phyloP scores from a whole-genome alignment of 1,284 basidiomycete genomes.

The Sporisorium sorghi region DNA sequence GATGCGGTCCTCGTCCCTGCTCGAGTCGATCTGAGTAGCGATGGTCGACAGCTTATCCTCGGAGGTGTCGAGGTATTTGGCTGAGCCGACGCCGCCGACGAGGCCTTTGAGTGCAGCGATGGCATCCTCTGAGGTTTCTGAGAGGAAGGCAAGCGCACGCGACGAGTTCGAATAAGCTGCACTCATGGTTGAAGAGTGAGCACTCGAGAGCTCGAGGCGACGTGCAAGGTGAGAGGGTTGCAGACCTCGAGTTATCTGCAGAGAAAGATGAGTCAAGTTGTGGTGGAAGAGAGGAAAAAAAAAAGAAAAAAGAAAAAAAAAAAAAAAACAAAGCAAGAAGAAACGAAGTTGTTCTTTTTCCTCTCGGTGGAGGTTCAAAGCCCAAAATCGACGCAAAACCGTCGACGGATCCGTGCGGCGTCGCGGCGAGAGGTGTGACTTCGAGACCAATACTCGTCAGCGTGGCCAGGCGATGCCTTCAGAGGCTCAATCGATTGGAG shows the following conservation, averaged over 20 bases:
- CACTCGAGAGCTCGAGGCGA: conserved; percentile 2
- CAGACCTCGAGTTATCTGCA: no score
- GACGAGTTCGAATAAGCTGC: conserved; percentile 60
- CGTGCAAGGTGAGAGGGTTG: no score
- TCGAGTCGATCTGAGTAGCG: conserved; percentile 59
- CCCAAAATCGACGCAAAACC: background rate
- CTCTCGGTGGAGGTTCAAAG: no score
- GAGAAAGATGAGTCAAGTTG: no score
- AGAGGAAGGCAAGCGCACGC: conserved; percentile 61
- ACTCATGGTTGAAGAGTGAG: conserved; percentile 32
- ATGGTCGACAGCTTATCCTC: conserved; percentile 59
- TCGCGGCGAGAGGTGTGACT: background rate
- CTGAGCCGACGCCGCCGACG: conserved; percentile 58
- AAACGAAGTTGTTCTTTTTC: no score
- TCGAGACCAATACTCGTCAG: conserved; percentile 27
- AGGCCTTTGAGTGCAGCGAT: conserved; percentile 61
- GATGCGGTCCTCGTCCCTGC: conserved; percentile 58
- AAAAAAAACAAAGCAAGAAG: no score
- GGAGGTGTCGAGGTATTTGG: conserved; percentile 61
- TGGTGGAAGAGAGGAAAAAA: background rate
- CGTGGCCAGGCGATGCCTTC: no score
- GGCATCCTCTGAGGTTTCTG: conserved; percentile 66
- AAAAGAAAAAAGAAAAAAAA: no score
- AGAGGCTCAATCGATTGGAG: no score
- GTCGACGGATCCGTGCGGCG: conserved; percentile 12